Evolutionary conservation across 495 filamentous ascomycete genomes (phyloP), one percentile per base, ranked within the genome.

Genomic region (Podospora comata): DNA sequence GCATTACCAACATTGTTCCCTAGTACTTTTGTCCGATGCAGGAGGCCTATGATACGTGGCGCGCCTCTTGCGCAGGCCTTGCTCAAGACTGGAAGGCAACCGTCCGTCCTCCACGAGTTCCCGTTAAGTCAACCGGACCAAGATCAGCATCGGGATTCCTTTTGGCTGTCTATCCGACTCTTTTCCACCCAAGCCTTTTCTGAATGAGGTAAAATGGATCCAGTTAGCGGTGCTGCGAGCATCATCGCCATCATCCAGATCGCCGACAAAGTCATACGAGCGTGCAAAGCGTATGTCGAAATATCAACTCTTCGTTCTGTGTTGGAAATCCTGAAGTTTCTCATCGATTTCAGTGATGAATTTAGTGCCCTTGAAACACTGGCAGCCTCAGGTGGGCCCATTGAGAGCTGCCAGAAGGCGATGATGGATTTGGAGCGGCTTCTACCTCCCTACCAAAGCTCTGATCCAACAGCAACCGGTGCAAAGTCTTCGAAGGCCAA

Each of bases 181-280:
- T 18, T 20, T 59, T 13, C 5, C 19, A 3, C 20, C 19, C 11
- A 59, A 16, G 39, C 39, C 34, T 48, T 11, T 32, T 1, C 7
- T 32, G 30, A 32, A 7, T 32, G 13, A 11, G 0, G 13, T 48
- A 23, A 23, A 23, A 69, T 69, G 67, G 67, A 69, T n/a, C 39
- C 63, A 2, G 15, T 69, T 13, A 57, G 67, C 26, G 18, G 44
- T 23, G 58, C 63, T 0, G 67, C 67, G 7, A 69, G 60, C 7
- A 65, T 69, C 20, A 62, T 71, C 0, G 64, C 64, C 59, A 63
- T 68, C 34, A 64, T 71, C 26, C 60, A 66, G 18, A 39, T 64
- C 53, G 66, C 67, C 28, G 44, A 67, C 30, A 30, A 55, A 30
- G 64, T 71, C 2, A 65, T 71, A 11, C 15, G 3, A 18, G 56